phyloP scores from a whole-genome alignment of 257 asterid genomes.

The Ilex aquifolium region DNA sequence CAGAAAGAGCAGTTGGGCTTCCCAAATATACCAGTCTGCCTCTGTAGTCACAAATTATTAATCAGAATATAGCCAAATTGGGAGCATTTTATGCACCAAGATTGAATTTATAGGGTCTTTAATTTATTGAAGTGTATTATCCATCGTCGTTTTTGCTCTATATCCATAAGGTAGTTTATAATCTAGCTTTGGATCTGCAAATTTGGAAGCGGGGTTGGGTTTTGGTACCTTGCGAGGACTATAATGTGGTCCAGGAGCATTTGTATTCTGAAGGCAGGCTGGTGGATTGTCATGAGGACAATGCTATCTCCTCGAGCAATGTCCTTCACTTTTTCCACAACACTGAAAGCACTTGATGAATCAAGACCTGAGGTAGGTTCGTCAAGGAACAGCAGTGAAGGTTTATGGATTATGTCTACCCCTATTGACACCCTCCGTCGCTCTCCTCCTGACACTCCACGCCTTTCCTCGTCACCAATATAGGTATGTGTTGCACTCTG shows the following conservation, averaged over 20 bases:
- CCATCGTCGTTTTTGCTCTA: too few relatives aligned
- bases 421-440: conserved; percentile 80
- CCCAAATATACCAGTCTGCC: conserved; percentile 72
- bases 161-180: too few relatives aligned
- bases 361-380: conserved; percentile 92
- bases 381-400: conserved; percentile 75
- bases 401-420: conserved; percentile 81
- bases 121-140: too few relatives aligned
- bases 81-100: too few relatives aligned
- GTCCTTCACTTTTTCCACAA: conserved; percentile 78
- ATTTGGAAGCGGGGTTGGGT: background rate
- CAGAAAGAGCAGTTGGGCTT: conserved; percentile 46
- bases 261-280: conserved; percentile 81
- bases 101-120: too few relatives aligned
- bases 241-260: conserved; percentile 68
- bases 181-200: too few relatives aligned
- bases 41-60: conserved; percentile 26
- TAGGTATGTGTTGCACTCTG: conserved; percentile 71
- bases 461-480: conserved; percentile 71
- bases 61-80: background rate
- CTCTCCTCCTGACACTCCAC: conserved; percentile 89
- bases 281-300: conserved; percentile 83
- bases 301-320: conserved; percentile 74
- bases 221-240: conserved; percentile 63
- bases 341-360: conserved; percentile 80